Evolutionary conservation across 306 rosid species (phyloP).

Genomic region (Vicia villosa): DNA sequence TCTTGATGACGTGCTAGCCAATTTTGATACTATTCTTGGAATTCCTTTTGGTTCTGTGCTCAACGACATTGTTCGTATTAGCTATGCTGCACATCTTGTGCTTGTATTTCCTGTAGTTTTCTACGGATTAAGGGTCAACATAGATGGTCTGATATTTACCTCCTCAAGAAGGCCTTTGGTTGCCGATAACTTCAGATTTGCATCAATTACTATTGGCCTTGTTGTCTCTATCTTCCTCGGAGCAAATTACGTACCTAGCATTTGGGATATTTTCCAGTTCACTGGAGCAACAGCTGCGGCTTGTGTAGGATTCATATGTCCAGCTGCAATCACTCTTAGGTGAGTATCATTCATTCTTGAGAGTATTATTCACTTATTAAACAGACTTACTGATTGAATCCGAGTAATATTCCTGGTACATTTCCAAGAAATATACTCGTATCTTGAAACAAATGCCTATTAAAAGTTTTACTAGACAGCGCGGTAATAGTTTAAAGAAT

Average conservation of each 20-base stretch:
- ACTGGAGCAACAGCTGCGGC: slow-evolving; percentile 53
- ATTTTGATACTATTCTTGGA: slow-evolving; percentile 81
- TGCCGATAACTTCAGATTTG: slow-evolving; percentile 65
- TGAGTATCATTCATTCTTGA: slow-evolving; percentile 14
- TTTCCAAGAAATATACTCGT: background rate
- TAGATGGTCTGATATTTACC: slow-evolving; percentile 76
- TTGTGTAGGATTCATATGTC: slow-evolving; percentile 53
- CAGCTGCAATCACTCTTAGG: slow-evolving; percentile 49
- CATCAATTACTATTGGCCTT: slow-evolving; percentile 52
- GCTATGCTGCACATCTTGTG: slow-evolving; percentile 90
- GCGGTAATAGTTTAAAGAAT: background rate
- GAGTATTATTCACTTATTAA: slow-evolving; percentile 5
- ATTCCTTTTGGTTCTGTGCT: slow-evolving; percentile 70
- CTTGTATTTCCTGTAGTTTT: slow-evolving; percentile 87
- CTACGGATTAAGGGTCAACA: slow-evolving; percentile 68
- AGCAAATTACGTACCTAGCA: slow-evolving; percentile 65
- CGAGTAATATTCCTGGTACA: background rate
- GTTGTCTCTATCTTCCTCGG: slow-evolving; percentile 42
- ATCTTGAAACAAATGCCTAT: background rate
- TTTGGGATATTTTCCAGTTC: slow-evolving; percentile 68
- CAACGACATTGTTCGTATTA: slow-evolving; percentile 75
- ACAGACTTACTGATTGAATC: background rate
- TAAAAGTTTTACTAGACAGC: background rate
- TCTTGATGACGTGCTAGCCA: slow-evolving; percentile 84
- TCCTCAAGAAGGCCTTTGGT: slow-evolving; percentile 63